Conservation (phyloP, 192 early-diverging fungal species). For the Coemansia sp. region DNA sequence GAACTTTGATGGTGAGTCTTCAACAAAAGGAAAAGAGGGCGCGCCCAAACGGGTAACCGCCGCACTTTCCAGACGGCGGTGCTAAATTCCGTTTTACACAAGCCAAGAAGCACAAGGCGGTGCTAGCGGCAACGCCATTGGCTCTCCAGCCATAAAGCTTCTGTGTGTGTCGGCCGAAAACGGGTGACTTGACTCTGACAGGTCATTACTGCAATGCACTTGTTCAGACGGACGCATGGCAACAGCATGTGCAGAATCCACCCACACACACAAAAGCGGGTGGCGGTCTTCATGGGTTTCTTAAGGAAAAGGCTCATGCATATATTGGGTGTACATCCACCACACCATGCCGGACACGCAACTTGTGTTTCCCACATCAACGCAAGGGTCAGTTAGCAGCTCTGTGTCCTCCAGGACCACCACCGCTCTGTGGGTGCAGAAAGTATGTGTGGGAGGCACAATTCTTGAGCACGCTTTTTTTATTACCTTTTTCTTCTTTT, state of each 20-base stretch:
- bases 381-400: not conserved
- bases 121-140: not conserved
- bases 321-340: conserved; percentile 2
- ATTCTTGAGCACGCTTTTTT: too few relatives aligned
- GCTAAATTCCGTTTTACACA: not conserved
- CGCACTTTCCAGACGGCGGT: not conserved
- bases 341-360: too few relatives aligned
- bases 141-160: not conserved
- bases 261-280: not conserved
- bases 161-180: not conserved
- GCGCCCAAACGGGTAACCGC: not conserved
- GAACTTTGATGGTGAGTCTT: not conserved
- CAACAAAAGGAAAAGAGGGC: not conserved
- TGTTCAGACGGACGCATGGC: not conserved
- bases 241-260: not conserved
- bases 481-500: too few relatives aligned
- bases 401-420: not conserved
- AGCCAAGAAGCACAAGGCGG: not conserved
- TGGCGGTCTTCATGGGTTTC: conserved; percentile 26
- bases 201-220: not conserved
- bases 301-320: not conserved
- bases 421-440: not conserved
- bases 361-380: not conserved
- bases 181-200: conserved; percentile 5
- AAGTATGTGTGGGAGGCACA: not conserved